Percentiles rank a stretch among this genome's conserved stretches.
phyloP scores from a whole-genome alignment of 1,139 yeast genomes.

The Yamadazyma atmosphaerica region DNA sequence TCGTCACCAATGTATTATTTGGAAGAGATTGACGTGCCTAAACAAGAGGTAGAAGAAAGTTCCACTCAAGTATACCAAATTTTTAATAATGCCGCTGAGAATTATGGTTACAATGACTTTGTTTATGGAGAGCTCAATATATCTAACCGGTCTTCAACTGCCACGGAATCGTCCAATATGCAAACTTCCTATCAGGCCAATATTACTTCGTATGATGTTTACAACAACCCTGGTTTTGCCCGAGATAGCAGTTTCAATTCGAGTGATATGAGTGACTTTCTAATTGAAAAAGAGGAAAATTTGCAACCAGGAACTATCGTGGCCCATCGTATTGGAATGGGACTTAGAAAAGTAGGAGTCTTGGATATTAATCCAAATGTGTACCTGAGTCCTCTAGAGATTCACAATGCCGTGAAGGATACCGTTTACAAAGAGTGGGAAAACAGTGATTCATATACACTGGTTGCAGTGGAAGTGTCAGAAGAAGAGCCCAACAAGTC shows the following conservation, averaged over 20 bases:
- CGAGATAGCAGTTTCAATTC: neutral
- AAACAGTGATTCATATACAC: neutral
- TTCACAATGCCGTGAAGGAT: slow-evolving; percentile 18
- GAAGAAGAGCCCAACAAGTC: slow-evolving; percentile 8
- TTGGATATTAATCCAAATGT: neutral
- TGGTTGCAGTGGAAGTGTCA: no score
- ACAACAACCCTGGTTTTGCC: neutral
- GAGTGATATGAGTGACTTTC: neutral
- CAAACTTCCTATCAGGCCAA: no score
- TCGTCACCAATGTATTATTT: no score
- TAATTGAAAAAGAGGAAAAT: neutral
- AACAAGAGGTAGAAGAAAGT: no score
- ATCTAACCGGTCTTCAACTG: no score
- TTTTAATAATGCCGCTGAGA: no score
- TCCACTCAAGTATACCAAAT: no score
- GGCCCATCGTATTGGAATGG: neutral
- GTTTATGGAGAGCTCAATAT: no score
- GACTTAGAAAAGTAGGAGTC: neutral
- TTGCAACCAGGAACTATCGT: slow-evolving; percentile 1
- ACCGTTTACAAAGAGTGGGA: slow-evolving; percentile 18
- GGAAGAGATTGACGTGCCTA: no score
- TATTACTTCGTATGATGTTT: no score
- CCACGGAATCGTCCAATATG: no score
- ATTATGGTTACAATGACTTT: no score
- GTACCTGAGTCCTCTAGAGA: neutral